Percentiles rank a stretch among this genome's conserved stretches.
These are phyloP conservation scores for Leishmania martiniquensis DNA, from an alignment of 208 protist genomes.

Conservation along the genomic window DNA sequence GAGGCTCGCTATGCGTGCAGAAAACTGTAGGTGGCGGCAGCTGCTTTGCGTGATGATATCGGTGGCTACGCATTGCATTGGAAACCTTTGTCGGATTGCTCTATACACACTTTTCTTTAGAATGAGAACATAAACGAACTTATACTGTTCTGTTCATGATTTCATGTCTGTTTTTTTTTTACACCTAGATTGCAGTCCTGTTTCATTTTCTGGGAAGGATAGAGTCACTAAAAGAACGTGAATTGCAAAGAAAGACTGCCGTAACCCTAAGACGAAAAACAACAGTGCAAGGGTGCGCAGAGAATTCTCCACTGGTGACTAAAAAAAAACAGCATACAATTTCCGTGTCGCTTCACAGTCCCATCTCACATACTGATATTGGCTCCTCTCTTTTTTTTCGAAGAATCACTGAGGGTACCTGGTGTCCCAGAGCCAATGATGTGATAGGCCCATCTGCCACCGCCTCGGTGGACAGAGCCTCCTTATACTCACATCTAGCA, in stretches of 20 bases:
- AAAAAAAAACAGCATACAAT: not conserved
- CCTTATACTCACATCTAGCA: constrained; percentile 32
- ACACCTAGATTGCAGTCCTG: too few species aligned
- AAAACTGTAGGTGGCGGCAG: too few species aligned
- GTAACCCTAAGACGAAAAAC: not conserved
- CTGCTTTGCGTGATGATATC: too few species aligned
- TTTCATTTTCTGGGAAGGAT: too few species aligned
- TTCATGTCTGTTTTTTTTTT: too few species aligned
- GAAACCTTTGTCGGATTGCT: too few species aligned
- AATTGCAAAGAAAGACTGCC: constrained; percentile 25
- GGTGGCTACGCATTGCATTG: too few species aligned
- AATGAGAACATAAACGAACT: too few species aligned
- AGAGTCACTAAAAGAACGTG: not conserved
- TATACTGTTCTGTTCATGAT: not conserved
- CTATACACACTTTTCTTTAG: too few species aligned
- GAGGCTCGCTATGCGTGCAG: too few species aligned
- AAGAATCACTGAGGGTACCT: constrained; percentile 27
- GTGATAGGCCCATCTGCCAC: constrained; percentile 41
- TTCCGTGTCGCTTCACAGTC: too few species aligned
- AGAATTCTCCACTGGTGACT: not conserved
- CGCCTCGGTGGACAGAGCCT: constrained; percentile 38
- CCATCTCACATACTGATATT: not conserved
- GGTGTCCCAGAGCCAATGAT: constrained; percentile 35
- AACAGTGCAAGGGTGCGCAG: not conserved
- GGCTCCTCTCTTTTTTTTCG: constrained; percentile 32